phyloP scores from a whole-genome alignment of 1,139 yeast species.

The Yamadazyma buinensis region DNA sequence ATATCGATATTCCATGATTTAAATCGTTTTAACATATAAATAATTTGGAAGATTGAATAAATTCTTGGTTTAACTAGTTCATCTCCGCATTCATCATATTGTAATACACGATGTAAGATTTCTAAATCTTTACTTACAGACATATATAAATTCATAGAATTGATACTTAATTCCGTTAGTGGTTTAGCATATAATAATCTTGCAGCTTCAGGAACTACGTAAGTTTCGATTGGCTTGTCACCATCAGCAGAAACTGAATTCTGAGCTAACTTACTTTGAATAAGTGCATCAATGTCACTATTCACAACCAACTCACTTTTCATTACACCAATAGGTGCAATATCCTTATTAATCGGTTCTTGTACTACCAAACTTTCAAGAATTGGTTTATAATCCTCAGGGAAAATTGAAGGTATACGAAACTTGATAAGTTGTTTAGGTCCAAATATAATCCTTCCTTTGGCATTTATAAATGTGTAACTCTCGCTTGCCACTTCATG shows the following conservation, averaged over 20 bases:
- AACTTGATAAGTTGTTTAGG: constrained; percentile 42
- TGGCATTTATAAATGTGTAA: constrained; percentile 52
- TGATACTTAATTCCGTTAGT: constrained; percentile 28
- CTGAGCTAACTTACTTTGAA: constrained; percentile 29
- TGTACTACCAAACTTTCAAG: constrained; percentile 25
- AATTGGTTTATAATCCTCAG: constrained; percentile 20
- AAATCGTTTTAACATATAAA: constrained; percentile 24
- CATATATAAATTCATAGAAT: constrained; percentile 31
- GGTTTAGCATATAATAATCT: constrained; percentile 27
- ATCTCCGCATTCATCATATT: constrained; percentile 41
- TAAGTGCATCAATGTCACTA: constrained; percentile 18
- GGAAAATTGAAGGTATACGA: constrained; percentile 55
- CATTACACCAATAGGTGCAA: constrained; percentile 42
- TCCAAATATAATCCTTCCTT: constrained; percentile 54
- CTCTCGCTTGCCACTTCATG: constrained; percentile 20
- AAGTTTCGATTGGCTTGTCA: constrained; percentile 36
- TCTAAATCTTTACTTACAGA: constrained; percentile 42
- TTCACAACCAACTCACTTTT: constrained; percentile 32
- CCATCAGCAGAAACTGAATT: constrained; percentile 39
- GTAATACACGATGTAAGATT: constrained; percentile 51
- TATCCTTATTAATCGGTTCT: constrained; percentile 29
- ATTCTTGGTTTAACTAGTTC: constrained; percentile 39
- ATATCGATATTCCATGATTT: not conserved
- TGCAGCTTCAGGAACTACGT: constrained; percentile 33
- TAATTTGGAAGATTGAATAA: constrained; percentile 47